Evolutionary conservation across 257 asterid genomes (phyloP), one percentile per base, ranked within the genome.

Genomic region (Solanum chilense): DNA sequence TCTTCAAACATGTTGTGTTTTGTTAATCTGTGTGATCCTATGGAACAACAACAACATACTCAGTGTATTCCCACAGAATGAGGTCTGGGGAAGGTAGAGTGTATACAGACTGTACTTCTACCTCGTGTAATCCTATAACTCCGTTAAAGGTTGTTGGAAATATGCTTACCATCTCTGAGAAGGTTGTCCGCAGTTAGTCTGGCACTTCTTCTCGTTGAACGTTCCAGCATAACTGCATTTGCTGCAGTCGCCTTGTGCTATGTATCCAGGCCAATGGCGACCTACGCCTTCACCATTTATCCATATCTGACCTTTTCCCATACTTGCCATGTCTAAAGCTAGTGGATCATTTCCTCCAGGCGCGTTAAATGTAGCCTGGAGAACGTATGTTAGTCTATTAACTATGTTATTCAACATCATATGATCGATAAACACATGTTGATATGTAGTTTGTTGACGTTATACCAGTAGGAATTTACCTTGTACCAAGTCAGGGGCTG

Each of bases 261-360:
- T 91, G 74, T 97, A 94, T 44, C 90, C 97, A 56, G 99, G 96
- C 98, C 98, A 97, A 83, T 97, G 99, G 80, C 99, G 90, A 56
- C 99, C 99, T 83, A 97, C 84, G 88, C 98, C 92, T 88, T 93
- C 91, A 7, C 99, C 99, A 37, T 97, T 97, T 87, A 97, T 90
- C 99, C 99, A 97, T 68, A 94, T 89, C 84, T 96, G 93, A 23
- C 99, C 99, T 91, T 97, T 97, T 69, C 98, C 95, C 99, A 97
- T 97, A 89, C 98, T 92, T 4, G 87, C 44, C 99, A 97, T 95
- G 81, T 97, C 99, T 82, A 96, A 25, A 52, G 94, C 99, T 89
- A 96, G 83, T 6, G 99, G 99, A 3, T 91, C 96, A 27, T 92
- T 93, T 80, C 99, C 99, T 73, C 71, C 88, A 16, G 99, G 99